Base-by-base conservation (phyloP, 179 eudicot genomes). In the Vitellaria paradoxa region DNA sequence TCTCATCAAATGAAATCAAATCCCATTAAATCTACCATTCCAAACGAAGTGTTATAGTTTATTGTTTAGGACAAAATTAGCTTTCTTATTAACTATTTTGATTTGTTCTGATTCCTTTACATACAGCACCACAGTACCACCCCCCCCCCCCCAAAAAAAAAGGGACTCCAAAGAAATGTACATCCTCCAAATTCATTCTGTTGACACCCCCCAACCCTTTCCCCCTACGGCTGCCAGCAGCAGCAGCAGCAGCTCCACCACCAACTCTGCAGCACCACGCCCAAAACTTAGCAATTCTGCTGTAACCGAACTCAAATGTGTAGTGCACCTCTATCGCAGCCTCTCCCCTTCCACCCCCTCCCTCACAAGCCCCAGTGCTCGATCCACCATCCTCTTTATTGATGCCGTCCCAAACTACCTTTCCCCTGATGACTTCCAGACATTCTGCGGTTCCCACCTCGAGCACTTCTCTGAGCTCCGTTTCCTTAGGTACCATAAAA, bases 321-420 rank as follows among this genome's bases (percentile, higher is more conserved):
- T 85, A 10, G 78, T 89, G 70, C 93, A 87, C 78, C 94, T 93
- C 79, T 90, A 87, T 63, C 91, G 98, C 52, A 75, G 74, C 74
- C 83, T 85, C 57, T 70, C 87, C 24, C 26, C 86, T 55, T 63
- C 77, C 17, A 30, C 84, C 30, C 15, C 76, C 65, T 11, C 88
- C 21, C 79, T 79, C 15, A 83, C 89, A 2, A 85, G 84, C 47
- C 76, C 82, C 49, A 65, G 57, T 49, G 14, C 84, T n/a, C 88
- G 84, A 30, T 88, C 97, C 20, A 85, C 87, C 40, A 75, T 73
- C 46, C 82, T 92, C 24, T 88, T 89, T 64, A 84, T 92, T 18
- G 89, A 83, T 42, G 97, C 97, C 60, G 89, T 93, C 63, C 97
- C 98, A 21, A 89, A 88, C 42, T 93, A 93, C 73, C 73, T 93